A percentile compares a stretch with the other conserved stretches of the same genome.
Conservation (phyloP, 83 land plant genomes). For the Diphasiastrum complanatum region DNA sequence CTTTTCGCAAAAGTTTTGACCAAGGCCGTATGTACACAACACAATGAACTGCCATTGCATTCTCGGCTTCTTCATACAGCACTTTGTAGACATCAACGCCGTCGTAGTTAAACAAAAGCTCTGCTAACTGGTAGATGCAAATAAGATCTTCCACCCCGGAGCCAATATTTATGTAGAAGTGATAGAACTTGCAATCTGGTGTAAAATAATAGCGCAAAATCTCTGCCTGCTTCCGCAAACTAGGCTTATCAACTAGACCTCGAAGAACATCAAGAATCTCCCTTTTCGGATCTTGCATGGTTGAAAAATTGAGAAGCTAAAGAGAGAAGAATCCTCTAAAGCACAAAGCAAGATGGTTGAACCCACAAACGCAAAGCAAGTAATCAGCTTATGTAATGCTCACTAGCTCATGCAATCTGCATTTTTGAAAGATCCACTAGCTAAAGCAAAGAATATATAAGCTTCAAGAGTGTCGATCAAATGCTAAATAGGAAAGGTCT, state of each 20-base stretch:
- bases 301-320: no score
- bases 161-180: constrained; percentile 16
- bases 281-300: constrained; percentile 21
- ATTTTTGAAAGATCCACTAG: no score
- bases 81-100: constrained; percentile 15
- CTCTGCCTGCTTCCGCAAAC: constrained; percentile 9
- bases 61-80: constrained; percentile 1
- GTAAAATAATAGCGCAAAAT: constrained; percentile 21
- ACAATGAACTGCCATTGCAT: constrained; percentile 3
- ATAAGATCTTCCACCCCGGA: constrained; percentile 13
- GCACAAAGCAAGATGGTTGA: no score
- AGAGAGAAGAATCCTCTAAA: no score
- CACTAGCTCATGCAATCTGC: no score
- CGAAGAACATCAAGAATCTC: constrained; percentile 21
- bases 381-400: no score
- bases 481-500: no score
- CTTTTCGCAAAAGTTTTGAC: neutral
- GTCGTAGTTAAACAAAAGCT: constrained; percentile 13
- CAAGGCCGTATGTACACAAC: constrained; percentile 10
- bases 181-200: constrained; percentile 18
- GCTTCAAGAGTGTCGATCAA: no score
- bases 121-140: constrained; percentile 17
- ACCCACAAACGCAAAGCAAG: no score
- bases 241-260: constrained; percentile 23
- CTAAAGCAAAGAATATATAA: no score